These are phyloP conservation scores for Daphne laureola DNA, from an alignment of 441 rosid genomes.

Conservation along the genomic window DNA sequence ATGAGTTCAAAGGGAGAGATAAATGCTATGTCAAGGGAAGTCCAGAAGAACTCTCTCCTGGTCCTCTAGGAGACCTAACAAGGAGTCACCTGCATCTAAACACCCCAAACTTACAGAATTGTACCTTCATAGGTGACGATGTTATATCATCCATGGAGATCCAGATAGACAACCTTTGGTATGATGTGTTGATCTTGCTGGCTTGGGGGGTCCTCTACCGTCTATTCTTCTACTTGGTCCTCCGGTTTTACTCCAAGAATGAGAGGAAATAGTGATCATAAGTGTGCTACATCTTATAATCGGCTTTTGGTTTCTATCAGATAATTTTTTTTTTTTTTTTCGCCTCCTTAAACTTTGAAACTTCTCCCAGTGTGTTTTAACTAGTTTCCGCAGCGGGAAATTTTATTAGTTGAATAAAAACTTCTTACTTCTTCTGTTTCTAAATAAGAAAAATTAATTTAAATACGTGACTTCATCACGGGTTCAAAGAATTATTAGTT, in stretches of 20 bases:
- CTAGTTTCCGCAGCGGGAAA: too few species aligned
- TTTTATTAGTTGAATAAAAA: too few species aligned
- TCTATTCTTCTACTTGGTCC: constrained; percentile 41
- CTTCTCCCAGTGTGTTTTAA: too few species aligned
- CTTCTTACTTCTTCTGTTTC: too few species aligned
- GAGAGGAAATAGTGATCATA: constrained; percentile 37
- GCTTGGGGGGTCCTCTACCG: constrained; percentile 61
- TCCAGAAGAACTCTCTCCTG: constrained; percentile 31
- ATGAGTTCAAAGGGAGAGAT: constrained; percentile 39
- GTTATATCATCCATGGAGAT: constrained; percentile 39
- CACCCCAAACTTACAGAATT: not conserved
- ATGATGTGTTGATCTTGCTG: constrained; percentile 39
- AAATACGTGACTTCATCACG: too few species aligned
- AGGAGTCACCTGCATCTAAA: constrained; percentile 22
- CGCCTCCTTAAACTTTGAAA: too few species aligned
- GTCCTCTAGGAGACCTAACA: constrained; percentile 39
- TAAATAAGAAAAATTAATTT: too few species aligned
- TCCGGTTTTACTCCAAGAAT: constrained; percentile 50
- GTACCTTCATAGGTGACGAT: constrained; percentile 44
- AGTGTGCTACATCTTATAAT: not conserved
- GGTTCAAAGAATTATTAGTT: too few species aligned
- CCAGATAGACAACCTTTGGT: constrained; percentile 33
- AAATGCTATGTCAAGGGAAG: constrained; percentile 28
- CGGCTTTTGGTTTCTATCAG: not conserved
- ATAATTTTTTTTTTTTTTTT: too few species aligned